Evolutionary conservation across 2,329 filamentous ascomycete species (phyloP).

Genomic region (Fusarium nygamai): DNA sequence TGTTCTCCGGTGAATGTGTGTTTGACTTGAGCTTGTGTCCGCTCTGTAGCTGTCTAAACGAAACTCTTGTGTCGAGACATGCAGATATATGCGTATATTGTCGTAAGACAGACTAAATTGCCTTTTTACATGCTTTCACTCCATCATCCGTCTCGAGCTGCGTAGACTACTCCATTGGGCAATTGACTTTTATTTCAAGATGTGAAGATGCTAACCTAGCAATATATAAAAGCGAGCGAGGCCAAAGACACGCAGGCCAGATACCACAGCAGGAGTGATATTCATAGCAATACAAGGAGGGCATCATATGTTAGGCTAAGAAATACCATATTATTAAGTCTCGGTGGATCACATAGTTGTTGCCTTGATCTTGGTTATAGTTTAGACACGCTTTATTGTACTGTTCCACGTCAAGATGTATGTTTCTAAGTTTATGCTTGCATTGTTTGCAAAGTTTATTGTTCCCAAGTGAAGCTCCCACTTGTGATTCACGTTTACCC

Average conservation of each 20-base stretch:
- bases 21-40: not conserved
- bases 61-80: not conserved
- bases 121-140: not conserved
- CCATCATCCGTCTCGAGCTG: not conserved
- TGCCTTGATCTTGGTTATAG: not conserved
- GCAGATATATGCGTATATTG: not conserved
- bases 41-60: not conserved
- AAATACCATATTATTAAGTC: not conserved
- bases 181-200: not conserved
- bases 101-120: not conserved
- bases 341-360: not conserved
- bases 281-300: not conserved
- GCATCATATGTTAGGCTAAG: too few relatives aligned
- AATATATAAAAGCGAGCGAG: too few relatives aligned
- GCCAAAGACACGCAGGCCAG: not conserved
- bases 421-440: not conserved
- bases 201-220: not conserved
- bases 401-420: not conserved
- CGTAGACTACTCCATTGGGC: not conserved
- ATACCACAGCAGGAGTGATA: not conserved
- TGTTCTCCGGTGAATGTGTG: constrained; percentile 9
- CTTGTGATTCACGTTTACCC: not conserved
- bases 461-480: not conserved
- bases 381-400: not conserved
- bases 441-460: not conserved